Conservation (phyloP, 805 yeast genomes). For the Barnettozyma populi region DNA sequence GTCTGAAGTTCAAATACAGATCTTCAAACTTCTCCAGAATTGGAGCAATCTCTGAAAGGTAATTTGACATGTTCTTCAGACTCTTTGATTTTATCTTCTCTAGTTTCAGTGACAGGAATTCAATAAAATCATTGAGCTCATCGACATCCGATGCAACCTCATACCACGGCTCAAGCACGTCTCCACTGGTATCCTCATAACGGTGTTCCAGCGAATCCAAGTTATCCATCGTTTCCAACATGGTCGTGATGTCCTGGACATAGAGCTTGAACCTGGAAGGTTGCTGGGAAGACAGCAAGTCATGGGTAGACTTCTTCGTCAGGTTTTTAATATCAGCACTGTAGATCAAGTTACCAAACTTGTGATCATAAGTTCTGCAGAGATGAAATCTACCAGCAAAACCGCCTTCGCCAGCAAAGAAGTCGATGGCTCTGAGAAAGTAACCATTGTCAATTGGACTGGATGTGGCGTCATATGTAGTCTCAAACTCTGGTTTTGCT, state of each 20-base stretch:
- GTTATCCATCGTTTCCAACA: slow-evolving; percentile 5
- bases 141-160: slow-evolving; percentile 18
- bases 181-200: neutral
- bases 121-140: slow-evolving; percentile 14
- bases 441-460: slow-evolving; percentile 18
- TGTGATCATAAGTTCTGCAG: slow-evolving; percentile 18
- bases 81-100: slow-evolving; percentile 1
- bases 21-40: slow-evolving; percentile 17
- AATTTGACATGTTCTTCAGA: slow-evolving; percentile 8
- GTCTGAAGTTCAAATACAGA: slow-evolving; percentile 11
- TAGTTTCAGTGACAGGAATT: slow-evolving; percentile 9
- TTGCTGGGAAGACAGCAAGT: slow-evolving; percentile 9
- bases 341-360: slow-evolving; percentile 14
- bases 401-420: slow-evolving; percentile 26
- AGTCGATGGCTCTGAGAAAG: slow-evolving; percentile 22
- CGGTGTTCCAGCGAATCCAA: neutral
- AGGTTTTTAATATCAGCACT: slow-evolving; percentile 11
- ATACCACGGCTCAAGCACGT: slow-evolving; percentile 22
- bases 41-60: slow-evolving; percentile 14
- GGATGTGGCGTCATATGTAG: slow-evolving; percentile 16
- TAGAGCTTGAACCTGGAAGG: slow-evolving; percentile 25
- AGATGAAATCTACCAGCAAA: slow-evolving; percentile 22
- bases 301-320: slow-evolving; percentile 7
- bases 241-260: slow-evolving; percentile 22
- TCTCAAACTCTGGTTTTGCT: slow-evolving; percentile 2